Percentiles rank a stretch among this genome's conserved stretches.
Evolutionary conservation across 169 alveolate species (phyloP).

Genomic region (Cryptosporidium ubiquitum): DNA sequence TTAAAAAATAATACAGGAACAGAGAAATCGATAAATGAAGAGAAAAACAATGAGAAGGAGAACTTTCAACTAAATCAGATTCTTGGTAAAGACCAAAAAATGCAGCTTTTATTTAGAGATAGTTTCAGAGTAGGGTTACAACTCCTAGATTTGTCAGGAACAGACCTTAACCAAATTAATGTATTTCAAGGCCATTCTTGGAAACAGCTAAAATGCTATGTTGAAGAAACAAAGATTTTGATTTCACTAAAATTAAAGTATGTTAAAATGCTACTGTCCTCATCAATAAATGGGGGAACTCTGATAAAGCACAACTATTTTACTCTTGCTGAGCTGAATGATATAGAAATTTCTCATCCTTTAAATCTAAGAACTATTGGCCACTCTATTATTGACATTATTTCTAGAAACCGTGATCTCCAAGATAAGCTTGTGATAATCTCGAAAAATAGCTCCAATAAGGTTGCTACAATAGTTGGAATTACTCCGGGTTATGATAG

Average conservation of each 20-base stretch:
- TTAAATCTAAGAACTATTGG: constrained; percentile 50
- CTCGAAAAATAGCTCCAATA: constrained; percentile 2
- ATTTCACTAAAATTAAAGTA: constrained; percentile 26
- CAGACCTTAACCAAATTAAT: neutral
- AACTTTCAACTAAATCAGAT: neutral
- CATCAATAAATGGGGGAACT: constrained; percentile 12
- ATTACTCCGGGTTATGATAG: constrained; percentile 60
- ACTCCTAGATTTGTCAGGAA: constrained; percentile 26
- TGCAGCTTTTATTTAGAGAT: constrained; percentile 47
- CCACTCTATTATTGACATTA: constrained; percentile 21
- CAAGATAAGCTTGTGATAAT: constrained; percentile 47
- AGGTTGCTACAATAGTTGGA: constrained; percentile 62
- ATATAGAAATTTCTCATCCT: constrained; percentile 61
- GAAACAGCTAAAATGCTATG: constrained; percentile 41
- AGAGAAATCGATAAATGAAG: neutral
- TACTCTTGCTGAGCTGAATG: constrained; percentile 43
- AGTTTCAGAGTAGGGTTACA: constrained; percentile 57
- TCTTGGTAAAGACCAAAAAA: constrained; percentile 38
- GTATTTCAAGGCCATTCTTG: constrained; percentile 4
- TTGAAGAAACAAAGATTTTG: constrained; percentile 48
- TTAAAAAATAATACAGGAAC: neutral
- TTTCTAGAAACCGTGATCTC: constrained; percentile 37
- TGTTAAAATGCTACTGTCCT: constrained; percentile 53
- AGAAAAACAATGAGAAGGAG: neutral
- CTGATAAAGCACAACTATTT: constrained; percentile 61